Evolutionary conservation across 805 yeast genomes (phyloP), one percentile per base, ranked within the genome.

Genomic region (Maudiozyma bulderi): DNA sequence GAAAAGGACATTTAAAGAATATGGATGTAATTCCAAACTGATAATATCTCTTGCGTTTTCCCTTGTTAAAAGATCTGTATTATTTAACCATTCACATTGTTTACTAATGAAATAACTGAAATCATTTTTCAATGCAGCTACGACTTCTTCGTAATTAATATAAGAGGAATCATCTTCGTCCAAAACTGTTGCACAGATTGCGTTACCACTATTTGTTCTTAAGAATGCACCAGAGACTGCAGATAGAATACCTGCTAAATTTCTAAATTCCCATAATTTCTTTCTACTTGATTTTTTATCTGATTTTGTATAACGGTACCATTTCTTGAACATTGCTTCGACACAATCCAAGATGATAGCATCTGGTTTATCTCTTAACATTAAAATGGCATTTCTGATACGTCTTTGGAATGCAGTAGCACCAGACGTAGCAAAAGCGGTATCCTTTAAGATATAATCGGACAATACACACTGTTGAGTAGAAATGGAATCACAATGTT

Each of bases 31-130:
- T 50, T 84, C 90, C 32, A 74, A 67, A 11, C 84, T 78, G 42
- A 88, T 64, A 2, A 86, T 80, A 54, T 86, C 95, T 52, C 82
- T 78, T 2, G 86, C 76, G 40, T 80, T 78, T 43, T 86, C 93
- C 52, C 95, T 72, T 0, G 81, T 73, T 5, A 78, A 73, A 50
- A 76, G 67, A 57, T 73, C 78, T 29, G 68, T 69, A 10, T 78
- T 73, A 9, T 74, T 70, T 38, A 81, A 62, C 59, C 79, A 65
- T 5, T 64, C 62, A 45, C 80, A 68, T 50, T 81, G 81, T 52
- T 68, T 76, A 46, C 69, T 74, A 43, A 78, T 72, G 51, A 81
- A 81, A 26, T 66, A 70, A 13, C 73, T 72, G 11, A 77, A 70
- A 38, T 71, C 67, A 13, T 57, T 59, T 26, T 61, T 52, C 42